A percentile compares a stretch with the other conserved stretches of the same genome.
Conservation (phyloP, 169 alveolate species). For the Cryptosporidium sp. region DNA sequence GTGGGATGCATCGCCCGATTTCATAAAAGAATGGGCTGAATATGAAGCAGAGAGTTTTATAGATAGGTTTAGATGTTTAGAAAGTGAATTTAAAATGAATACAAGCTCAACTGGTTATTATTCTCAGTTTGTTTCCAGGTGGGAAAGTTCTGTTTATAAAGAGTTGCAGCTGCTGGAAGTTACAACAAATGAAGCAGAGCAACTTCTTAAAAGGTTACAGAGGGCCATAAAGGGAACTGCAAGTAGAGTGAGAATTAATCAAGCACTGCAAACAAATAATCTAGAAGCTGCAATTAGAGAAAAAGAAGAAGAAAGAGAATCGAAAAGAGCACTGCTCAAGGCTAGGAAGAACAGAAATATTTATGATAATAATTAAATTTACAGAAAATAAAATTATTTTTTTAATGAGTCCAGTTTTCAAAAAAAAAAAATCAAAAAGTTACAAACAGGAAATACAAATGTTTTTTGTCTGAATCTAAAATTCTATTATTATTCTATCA, state of each 20-base stretch:
- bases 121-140: conserved; percentile 50
- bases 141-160: conserved; percentile 55
- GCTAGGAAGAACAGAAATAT: conserved; percentile 44
- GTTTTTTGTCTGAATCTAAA: neutral
- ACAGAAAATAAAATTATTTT: neutral
- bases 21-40: conserved; percentile 69
- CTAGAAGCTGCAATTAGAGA: conserved; percentile 74
- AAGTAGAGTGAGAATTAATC: conserved; percentile 40
- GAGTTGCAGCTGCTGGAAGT: conserved; percentile 68
- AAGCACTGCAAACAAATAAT: conserved; percentile 51
- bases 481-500: neutral
- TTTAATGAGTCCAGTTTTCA: neutral
- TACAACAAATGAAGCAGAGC: conserved; percentile 64
- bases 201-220: conserved; percentile 48
- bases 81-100: conserved; percentile 30
- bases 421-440: neutral
- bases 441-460: no score
- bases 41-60: conserved; percentile 72
- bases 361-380: neutral
- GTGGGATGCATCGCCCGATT: conserved; percentile 72
- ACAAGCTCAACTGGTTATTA: conserved; percentile 48
- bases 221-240: conserved; percentile 57
- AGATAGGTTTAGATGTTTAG: conserved; percentile 61
- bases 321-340: conserved; percentile 44
- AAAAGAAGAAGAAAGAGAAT: conserved; percentile 70